Percentiles rank a stretch among this genome's conserved stretches.
phyloP scores from a whole-genome alignment of 1,284 basidiomycete species.

The Fereydounia khargensis region DNA sequence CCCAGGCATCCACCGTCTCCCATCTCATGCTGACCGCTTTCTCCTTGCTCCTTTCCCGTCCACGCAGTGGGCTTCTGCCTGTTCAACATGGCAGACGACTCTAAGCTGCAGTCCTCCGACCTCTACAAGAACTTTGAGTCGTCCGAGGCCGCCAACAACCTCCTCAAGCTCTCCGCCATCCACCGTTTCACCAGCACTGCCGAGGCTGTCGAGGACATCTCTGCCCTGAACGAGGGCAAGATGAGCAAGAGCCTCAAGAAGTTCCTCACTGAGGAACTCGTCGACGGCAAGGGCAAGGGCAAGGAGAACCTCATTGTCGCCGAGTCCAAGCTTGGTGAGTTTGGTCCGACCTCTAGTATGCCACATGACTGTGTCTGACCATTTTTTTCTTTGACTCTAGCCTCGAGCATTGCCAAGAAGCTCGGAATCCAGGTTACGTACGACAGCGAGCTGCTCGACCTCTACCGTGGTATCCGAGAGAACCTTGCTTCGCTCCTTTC shows the following conservation, averaged over 20 bases:
- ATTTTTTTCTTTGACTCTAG: conserved; percentile 2
- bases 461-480: conserved; percentile 91
- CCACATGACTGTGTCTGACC: conserved; percentile 1
- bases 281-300: conserved; percentile 78
- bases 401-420: conserved; percentile 80
- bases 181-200: conserved; percentile 96
- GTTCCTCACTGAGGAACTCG: conserved; percentile 83
- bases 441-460: conserved; percentile 70
- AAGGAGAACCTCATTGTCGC: conserved; percentile 78
- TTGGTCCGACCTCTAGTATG: neutral
- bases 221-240: conserved; percentile 87
- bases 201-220: conserved; percentile 96
- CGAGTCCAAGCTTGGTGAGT: conserved; percentile 84
- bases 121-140: conserved; percentile 89
- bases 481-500: conserved; percentile 78
- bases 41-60: too few species aligned
- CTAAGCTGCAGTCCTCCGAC: conserved; percentile 76
- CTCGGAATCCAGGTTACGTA: conserved; percentile 82
- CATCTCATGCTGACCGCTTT: too few species aligned
- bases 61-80: conserved; percentile 82
- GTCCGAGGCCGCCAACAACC: conserved; percentile 83
- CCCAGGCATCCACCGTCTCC: neutral
- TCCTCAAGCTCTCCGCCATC: conserved; percentile 79
- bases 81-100: conserved; percentile 89
- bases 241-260: conserved; percentile 88